Base-by-base conservation (phyloP, 495 filamentous ascomycete genomes). In the Hyaloscypha bicolor region DNA sequence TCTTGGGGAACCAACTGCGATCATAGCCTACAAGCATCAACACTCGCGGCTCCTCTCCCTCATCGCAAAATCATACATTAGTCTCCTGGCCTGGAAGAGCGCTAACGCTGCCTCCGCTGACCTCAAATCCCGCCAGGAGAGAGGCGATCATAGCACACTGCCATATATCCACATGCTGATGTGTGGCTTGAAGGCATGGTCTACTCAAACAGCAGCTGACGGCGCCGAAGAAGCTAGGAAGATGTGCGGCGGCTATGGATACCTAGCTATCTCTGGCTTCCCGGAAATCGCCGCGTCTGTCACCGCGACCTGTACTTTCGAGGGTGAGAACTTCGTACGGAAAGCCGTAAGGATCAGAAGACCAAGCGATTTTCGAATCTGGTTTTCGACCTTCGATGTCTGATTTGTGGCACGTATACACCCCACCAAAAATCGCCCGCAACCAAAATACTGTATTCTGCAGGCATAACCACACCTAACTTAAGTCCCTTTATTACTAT, bases 191-290 rank as follows among this genome's bases (percentile, higher is more conserved):
- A 92, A 91, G 74, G 86, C 87, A 1, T 78, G 88, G 59, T 83
- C 85, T 19, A 88, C 84, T 70, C 85, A 82, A 21, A 88, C 86
- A 45, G 87, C 87, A 14, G 85, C 83, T 29, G 87, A 87, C 48
- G 88, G 88, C 42, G 79, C 90, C 1, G 89, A 92, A 69, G 77
- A 88, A 29, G 88, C 87, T 64, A 81, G 89, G 58, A 83, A 87
- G 70, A 86, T 87, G n/a, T 88, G 87, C 66, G 89, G 89, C 70
- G 89, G 89, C 30, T 88, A 91, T 68, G 89, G 89, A 57, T 74
- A 71, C 52, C 37, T 71, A 3, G 58, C 51, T 25, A 72, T 64
- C 11, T 72, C 70, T 32, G 72, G 70, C 5, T 53, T 74, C 1
- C 64, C 65, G 0, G 70, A 70, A 32, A 69, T 73, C 6, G 68